Evolutionary conservation across 1,139 yeast species (phyloP).

Genomic region (Eremothecium cymbalariae): DNA sequence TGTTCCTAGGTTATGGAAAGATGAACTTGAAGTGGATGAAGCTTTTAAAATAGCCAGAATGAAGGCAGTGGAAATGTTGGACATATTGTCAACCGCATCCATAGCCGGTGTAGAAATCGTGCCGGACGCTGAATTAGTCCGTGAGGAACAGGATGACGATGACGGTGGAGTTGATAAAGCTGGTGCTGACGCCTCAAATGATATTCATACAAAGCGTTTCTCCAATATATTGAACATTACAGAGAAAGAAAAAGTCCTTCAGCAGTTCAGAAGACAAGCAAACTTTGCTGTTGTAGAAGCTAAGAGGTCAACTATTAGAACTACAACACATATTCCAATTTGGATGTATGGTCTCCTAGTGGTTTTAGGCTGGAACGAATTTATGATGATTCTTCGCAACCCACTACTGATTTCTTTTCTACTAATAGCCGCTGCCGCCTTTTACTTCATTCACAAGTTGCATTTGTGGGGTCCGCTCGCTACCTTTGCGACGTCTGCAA

Average conservation of each 20-base stretch:
- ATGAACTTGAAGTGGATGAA: conserved; percentile 61
- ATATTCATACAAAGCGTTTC: conserved; percentile 35
- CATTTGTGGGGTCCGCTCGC: conserved; percentile 72
- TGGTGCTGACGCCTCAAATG: too few relatives aligned
- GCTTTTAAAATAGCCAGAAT: conserved; percentile 54
- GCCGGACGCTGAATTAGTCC: conserved; percentile 42
- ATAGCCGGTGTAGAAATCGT: conserved; percentile 45
- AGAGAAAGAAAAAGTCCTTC: conserved; percentile 50
- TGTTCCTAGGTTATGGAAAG: conserved; percentile 74
- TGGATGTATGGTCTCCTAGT: conserved; percentile 67
- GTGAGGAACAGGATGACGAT: conserved; percentile 38
- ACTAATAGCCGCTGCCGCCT: conserved; percentile 49
- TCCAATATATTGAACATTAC: conserved; percentile 49
- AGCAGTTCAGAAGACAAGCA: conserved; percentile 64
- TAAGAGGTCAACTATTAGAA: conserved; percentile 63
- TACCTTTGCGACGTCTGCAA: conserved; percentile 48
- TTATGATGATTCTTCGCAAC: conserved; percentile 76
- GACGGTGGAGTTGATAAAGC: conserved; percentile 27
- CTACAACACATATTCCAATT: conserved; percentile 70
- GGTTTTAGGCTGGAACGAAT: conserved; percentile 92
- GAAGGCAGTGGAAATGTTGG: conserved; percentile 48
- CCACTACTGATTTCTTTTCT: conserved; percentile 63
- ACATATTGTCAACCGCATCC: conserved; percentile 52
- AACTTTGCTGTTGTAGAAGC: conserved; percentile 83
- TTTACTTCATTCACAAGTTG: conserved; percentile 60